Percentiles rank a stretch among this genome's conserved stretches.
Evolutionary conservation across 2,329 filamentous ascomycete species (phyloP).

Genomic region (Fusarium penzigii): DNA sequence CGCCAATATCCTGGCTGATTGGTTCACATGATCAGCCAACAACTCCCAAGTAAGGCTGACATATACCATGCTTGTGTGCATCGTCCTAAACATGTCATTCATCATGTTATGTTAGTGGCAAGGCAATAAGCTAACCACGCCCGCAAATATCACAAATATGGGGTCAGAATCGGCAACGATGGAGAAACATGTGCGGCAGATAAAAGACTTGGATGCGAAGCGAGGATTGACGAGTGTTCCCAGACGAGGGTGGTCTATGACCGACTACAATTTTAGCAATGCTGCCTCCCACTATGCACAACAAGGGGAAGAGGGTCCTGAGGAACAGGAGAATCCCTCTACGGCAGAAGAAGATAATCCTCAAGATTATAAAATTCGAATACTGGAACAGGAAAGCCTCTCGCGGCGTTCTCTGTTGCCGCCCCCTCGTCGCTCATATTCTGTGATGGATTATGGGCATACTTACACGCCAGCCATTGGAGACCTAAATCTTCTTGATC

Average conservation of each 20-base stretch:
- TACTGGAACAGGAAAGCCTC: slow-evolving; percentile 15
- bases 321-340: neutral
- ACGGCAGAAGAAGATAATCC: slow-evolving; percentile 5
- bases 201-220: slow-evolving; percentile 40
- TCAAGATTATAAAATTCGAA: slow-evolving; percentile 12
- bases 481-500: slow-evolving; percentile 49
- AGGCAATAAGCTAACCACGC: too few relatives aligned
- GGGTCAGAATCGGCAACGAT: slow-evolving; percentile 19
- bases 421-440: slow-evolving; percentile 57
- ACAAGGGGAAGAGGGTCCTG: slow-evolving; percentile 37
- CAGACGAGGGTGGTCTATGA: slow-evolving; percentile 48
- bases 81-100: too few relatives aligned
- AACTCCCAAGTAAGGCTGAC: too few relatives aligned
- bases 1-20: too few relatives aligned
- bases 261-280: slow-evolving; percentile 43
- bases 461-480: slow-evolving; percentile 49
- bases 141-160: too few relatives aligned
- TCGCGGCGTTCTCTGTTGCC: slow-evolving; percentile 40
- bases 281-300: slow-evolving; percentile 24
- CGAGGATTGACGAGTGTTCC: slow-evolving; percentile 40
- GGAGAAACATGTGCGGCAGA: slow-evolving; percentile 43
- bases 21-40: too few relatives aligned
- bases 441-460: slow-evolving; percentile 59
- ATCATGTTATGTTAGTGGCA: too few relatives aligned
- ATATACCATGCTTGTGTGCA: too few relatives aligned